phyloP scores from a whole-genome alignment of 2,329 filamentous ascomycete species.

The Aspergillus oerlinghausenensis region DNA sequence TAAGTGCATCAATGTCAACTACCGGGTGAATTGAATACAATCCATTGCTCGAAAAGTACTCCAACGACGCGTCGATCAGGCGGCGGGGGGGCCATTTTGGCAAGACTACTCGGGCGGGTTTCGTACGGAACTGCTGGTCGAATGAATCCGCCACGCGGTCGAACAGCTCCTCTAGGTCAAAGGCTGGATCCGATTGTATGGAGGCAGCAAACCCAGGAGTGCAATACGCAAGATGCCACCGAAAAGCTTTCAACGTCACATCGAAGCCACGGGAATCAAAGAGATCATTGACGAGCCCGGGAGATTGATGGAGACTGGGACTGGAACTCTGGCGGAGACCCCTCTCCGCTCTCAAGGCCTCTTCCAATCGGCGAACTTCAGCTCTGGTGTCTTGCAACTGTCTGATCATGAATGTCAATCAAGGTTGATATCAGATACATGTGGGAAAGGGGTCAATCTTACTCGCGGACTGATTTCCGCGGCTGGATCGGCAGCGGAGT shows the following conservation, averaged over 20 bases:
- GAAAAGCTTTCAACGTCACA: conserved; percentile 9
- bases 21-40: conserved; percentile 24
- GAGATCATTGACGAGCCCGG: not conserved
- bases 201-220: conserved; percentile 8
- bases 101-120: not conserved
- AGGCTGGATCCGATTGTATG: conserved; percentile 8
- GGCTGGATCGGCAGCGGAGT: conserved; percentile 8
- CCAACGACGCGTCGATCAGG: conserved; percentile 13
- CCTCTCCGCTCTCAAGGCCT: not conserved
- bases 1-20: conserved; percentile 14
- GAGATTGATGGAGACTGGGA: not conserved
- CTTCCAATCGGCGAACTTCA: not conserved
- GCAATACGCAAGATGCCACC: conserved; percentile 17
- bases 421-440: not conserved
- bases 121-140: conserved; percentile 2
- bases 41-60: conserved; percentile 15
- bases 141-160: conserved; percentile 7
- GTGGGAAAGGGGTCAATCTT: conserved; percentile 1
- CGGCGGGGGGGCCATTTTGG: conserved; percentile 13
- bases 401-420: not conserved
- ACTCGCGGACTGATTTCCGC: conserved; percentile 20
- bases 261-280: conserved; percentile 1
- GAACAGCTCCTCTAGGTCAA: conserved; percentile 15
- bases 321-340: not conserved
- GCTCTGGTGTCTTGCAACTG: conserved; percentile 8